Evolutionary conservation across 495 filamentous ascomycete genomes (phyloP), one percentile per base, ranked within the genome.

Genomic region (Parathielavia appendiculata): DNA sequence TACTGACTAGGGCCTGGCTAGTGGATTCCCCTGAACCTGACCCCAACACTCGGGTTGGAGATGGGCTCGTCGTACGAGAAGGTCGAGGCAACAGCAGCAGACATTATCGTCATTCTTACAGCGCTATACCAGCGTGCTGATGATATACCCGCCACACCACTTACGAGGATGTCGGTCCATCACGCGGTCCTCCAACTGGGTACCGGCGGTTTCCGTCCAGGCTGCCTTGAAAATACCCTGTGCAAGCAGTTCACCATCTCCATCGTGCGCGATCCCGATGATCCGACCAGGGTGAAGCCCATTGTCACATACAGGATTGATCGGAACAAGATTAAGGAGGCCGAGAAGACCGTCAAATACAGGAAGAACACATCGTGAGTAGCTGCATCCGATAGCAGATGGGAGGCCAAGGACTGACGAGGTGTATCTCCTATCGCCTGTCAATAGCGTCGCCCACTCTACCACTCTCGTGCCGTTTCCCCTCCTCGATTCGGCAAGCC

Each of bases 391-490:
- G 26, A 52, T 53, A 38, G 39, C 30, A 58, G 34, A 52, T 58
- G 4, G 39, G 49, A 58, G 56, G 46, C 56, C 20, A 46, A 39
- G 38, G 48, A 32, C 56, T 58, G 20, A 58, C 40, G 40, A 58
- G n/a, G 49, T 58, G 16, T 38, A 53, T 60, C 51, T 22, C 51
- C 46, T 40, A 55, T 17, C 43, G 2, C 51, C 52, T 50, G 10
- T 55, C 30, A 54, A 54, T 17, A 60, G 51, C 23, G 36, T 60
- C 43, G 52, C 34, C 44, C 41, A 54, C 52, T 60, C 58, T 56
- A 47, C 51, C n/a, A 36, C 51, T 50, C 51, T 60, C 40, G 34
- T 60, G 34, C 58, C 38, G 11, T 60, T 41, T 47, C 58, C 51
- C 43, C 30, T 60, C 51, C 52, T 60, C 32, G 22, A 46, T 56